These are phyloP conservation scores for Apiospora malaysiana DNA, from an alignment of 2,329 filamentous ascomycete genomes.

Conservation along the genomic window DNA sequence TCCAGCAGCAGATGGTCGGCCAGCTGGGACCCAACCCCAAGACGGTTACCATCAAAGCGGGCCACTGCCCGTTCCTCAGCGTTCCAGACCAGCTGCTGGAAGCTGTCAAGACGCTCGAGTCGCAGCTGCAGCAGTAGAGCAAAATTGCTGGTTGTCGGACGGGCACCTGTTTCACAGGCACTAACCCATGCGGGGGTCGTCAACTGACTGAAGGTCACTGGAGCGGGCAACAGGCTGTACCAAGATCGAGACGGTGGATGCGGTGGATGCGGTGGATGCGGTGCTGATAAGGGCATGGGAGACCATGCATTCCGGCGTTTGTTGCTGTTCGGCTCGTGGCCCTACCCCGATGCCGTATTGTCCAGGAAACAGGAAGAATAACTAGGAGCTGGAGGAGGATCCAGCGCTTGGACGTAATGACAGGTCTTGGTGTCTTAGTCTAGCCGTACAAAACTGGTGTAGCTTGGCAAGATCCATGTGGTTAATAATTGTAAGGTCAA, in stretches of 20 bases:
- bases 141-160: neutral
- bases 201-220: neutral
- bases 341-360: neutral
- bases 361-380: neutral
- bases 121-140: neutral
- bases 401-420: neutral
- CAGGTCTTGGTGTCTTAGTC: too few relatives aligned
- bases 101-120: slow-evolving; percentile 25
- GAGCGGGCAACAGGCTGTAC: neutral
- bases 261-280: too few relatives aligned
- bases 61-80: slow-evolving; percentile 28
- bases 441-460: neutral
- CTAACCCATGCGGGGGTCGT: neutral
- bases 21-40: slow-evolving; percentile 22
- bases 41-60: slow-evolving; percentile 25
- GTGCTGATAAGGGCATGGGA: too few relatives aligned
- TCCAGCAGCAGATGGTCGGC: slow-evolving; percentile 30
- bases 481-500: neutral
- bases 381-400: neutral
- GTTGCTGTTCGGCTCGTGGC: neutral
- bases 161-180: neutral
- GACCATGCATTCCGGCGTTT: too few relatives aligned
- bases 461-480: neutral
- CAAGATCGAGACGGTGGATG: neutral
- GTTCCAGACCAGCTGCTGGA: slow-evolving; percentile 23